A percentile compares a stretch with the other conserved stretches of the same genome.
phyloP scores from a whole-genome alignment of 2,329 filamentous ascomycete genomes.

The Aspergillus amoenus region DNA sequence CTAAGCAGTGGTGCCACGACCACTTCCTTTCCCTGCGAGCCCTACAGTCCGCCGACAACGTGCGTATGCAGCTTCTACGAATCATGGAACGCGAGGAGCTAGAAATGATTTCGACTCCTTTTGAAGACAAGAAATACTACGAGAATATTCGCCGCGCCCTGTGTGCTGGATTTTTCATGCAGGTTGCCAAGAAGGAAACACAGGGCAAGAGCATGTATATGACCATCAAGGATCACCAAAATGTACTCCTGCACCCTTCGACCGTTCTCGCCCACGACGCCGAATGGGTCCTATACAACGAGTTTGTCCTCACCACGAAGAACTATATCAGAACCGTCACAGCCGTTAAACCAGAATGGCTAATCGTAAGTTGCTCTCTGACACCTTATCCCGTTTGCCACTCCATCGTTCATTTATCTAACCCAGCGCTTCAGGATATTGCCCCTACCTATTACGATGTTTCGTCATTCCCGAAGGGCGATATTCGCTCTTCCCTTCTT shows the following conservation, averaged over 20 bases:
- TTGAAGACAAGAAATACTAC: constrained; percentile 96
- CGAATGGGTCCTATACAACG: constrained; percentile 98
- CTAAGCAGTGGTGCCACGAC: constrained; percentile 92
- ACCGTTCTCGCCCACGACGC: constrained; percentile 84
- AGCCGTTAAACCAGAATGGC: constrained; percentile 88
- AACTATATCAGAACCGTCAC: constrained; percentile 97
- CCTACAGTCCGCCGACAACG: constrained; percentile 88
- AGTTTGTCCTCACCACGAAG: constrained; percentile 96
- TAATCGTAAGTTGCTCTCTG: constrained; percentile 65
- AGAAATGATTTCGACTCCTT: constrained; percentile 82
- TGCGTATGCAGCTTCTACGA: constrained; percentile 83
- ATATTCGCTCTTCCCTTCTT: constrained; percentile 69
- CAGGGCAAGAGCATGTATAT: constrained; percentile 81
- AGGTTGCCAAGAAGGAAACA: constrained; percentile 90
- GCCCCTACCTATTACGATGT: constrained; percentile 91
- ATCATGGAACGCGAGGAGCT: constrained; percentile 95
- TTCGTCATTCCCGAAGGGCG: constrained; percentile 75
- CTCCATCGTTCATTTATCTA: constrained; percentile 24
- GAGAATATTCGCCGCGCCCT: constrained; percentile 92
- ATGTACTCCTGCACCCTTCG: constrained; percentile 87
- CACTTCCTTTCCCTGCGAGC: constrained; percentile 91
- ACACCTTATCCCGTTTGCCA: neutral
- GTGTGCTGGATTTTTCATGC: constrained; percentile 98
- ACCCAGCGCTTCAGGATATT: constrained; percentile 66
- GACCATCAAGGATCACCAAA: constrained; percentile 95